phyloP scores from a whole-genome alignment of 495 filamentous ascomycete genomes.

The Hyaloscypha finlandica region DNA sequence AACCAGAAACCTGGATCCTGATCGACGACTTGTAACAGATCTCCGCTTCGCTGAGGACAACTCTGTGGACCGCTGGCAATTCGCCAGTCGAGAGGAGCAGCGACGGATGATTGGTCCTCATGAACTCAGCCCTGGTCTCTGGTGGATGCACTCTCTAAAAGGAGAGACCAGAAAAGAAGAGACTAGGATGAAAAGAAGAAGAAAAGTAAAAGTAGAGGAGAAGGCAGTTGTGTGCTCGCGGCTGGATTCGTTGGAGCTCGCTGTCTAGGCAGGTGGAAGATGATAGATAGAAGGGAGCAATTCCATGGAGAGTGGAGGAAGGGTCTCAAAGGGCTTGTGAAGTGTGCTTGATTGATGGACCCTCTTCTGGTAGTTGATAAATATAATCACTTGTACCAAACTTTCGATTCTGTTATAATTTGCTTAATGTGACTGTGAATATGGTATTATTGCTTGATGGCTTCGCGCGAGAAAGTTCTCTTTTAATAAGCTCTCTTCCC shows the following conservation, averaged over 20 bases:
- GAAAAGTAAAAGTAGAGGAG: conserved; percentile 4
- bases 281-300: conserved; percentile 9
- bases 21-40: conserved; percentile 36
- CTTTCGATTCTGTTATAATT: not conserved
- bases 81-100: conserved; percentile 32
- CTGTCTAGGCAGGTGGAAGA: conserved; percentile 14
- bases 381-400: conserved; percentile 15
- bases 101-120: conserved; percentile 31
- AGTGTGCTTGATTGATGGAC: not conserved
- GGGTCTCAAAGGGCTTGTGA: not conserved
- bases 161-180: conserved; percentile 27
- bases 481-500: too few species aligned
- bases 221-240: conserved; percentile 28
- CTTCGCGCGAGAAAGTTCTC: too few species aligned
- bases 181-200: conserved; percentile 12
- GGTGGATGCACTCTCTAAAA: conserved; percentile 20
- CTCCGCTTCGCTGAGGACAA: conserved; percentile 29
- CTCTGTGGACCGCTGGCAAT: conserved; percentile 30
- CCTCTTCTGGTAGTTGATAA: conserved; percentile 7
- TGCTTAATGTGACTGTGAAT: not conserved
- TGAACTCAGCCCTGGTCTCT: conserved; percentile 19
- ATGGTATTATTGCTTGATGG: too few species aligned
- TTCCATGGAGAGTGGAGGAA: not conserved
- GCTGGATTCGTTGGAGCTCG: conserved; percentile 25
- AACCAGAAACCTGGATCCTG: conserved; percentile 35